Percentiles rank a stretch among this genome's conserved stretches.
Conservation (phyloP, 2,329 filamentous ascomycete genomes). For the Seiridium cupressi region DNA sequence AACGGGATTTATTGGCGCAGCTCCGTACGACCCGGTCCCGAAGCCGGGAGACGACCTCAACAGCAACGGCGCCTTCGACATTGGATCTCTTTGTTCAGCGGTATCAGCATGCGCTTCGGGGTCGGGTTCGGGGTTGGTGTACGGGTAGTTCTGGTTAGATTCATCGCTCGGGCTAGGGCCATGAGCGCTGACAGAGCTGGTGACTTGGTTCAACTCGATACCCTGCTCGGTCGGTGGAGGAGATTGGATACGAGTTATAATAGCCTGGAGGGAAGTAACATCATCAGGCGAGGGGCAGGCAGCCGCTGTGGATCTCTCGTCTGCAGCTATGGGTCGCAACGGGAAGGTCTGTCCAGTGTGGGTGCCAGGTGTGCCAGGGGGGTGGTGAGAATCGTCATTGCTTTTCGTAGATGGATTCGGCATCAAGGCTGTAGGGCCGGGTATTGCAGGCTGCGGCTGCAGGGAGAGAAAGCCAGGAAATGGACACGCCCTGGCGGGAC, state of each 20-base stretch:
- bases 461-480: neutral
- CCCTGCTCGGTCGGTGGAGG: constrained; percentile 13
- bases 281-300: constrained; percentile 17
- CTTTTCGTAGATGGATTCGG: constrained; percentile 13
- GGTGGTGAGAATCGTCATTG: constrained; percentile 15
- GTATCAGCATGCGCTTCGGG: constrained; percentile 18
- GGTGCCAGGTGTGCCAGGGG: constrained; percentile 7
- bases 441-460: constrained; percentile 1
- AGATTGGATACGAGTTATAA: constrained; percentile 14
- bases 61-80: constrained; percentile 53
- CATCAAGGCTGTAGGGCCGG: constrained; percentile 11
- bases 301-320: constrained; percentile 12
- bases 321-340: constrained; percentile 20
- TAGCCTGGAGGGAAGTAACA: neutral
- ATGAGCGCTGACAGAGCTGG: constrained; percentile 5
- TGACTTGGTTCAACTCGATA: constrained; percentile 13
- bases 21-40: constrained; percentile 61
- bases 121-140: neutral
- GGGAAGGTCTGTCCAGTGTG: constrained; percentile 22
- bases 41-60: constrained; percentile 58
- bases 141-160: constrained; percentile 9
- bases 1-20: constrained; percentile 44
- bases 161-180: constrained; percentile 21
- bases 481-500: neutral
- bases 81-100: constrained; percentile 19